These are phyloP conservation scores for Epicoccum sorghinum DNA, from an alignment of 2,329 filamentous ascomycete genomes.

Conservation along the genomic window DNA sequence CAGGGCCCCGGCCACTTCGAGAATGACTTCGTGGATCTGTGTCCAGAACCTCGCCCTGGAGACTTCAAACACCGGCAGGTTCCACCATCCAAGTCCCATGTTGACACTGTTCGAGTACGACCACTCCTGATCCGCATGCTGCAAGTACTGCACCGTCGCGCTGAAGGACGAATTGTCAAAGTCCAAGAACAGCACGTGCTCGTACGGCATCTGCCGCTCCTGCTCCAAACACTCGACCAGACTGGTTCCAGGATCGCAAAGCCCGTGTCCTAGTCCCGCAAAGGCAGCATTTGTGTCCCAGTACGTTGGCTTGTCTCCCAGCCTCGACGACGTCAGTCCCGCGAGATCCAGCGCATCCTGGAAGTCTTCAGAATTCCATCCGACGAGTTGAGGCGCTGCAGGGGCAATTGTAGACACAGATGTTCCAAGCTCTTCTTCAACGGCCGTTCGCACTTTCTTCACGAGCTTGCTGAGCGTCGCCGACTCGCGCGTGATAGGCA, in stretches of 20 bases:
- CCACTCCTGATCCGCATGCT: conserved; percentile 11
- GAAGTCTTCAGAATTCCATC: conserved; percentile 21
- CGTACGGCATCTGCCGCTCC: conserved; percentile 10
- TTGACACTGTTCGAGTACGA: conserved; percentile 16
- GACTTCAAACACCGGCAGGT: conserved; percentile 29
- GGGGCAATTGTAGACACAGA: conserved; percentile 23
- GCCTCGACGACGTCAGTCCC: conserved; percentile 18
- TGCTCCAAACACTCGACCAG: conserved; percentile 10
- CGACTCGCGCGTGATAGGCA: conserved; percentile 21
- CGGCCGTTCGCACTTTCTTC: conserved; percentile 17
- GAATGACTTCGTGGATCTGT: conserved; percentile 28
- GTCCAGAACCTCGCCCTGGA: conserved; percentile 33
- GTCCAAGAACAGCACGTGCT: conserved; percentile 31
- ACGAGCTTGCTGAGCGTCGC: conserved; percentile 26
- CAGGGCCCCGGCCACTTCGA: conserved; percentile 17
- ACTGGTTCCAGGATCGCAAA: conserved; percentile 21
- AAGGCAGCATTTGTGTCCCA: conserved; percentile 30
- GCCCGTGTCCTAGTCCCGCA: conserved; percentile 22
- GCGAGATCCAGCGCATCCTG: conserved; percentile 23
- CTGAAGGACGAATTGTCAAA: conserved; percentile 37
- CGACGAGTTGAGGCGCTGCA: conserved; percentile 21
- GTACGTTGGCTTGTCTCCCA: conserved; percentile 11
- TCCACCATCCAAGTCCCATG: conserved; percentile 34
- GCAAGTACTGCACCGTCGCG: conserved; percentile 23
- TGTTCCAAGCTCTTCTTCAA: conserved; percentile 23